A percentile compares a stretch with the other conserved stretches of the same genome.
Conservation (phyloP, 108 stramenopile genomes). For the Nannochloropsis gaditana region DNA sequence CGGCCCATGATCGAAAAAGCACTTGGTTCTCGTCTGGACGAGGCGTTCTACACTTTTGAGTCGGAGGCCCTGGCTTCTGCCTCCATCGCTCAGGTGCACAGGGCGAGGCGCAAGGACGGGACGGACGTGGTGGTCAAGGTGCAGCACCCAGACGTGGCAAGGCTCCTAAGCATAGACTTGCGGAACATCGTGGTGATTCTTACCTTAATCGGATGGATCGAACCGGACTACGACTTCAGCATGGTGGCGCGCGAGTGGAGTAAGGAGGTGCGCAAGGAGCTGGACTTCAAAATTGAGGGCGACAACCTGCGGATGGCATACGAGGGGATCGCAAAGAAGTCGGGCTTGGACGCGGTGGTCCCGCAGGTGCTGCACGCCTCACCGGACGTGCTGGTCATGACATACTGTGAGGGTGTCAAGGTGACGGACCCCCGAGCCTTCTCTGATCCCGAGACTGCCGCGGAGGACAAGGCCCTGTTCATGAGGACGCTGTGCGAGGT, state of each 20-base stretch:
- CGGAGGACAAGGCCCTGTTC: conserved; percentile 27
- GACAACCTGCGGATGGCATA: conserved; percentile 26
- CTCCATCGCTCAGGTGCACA: conserved; percentile 83
- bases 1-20: conserved; percentile 72
- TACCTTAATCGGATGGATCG: conserved; percentile 36
- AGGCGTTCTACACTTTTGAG: conserved; percentile 70
- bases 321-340: conserved; percentile 24
- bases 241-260: conserved; percentile 33
- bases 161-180: conserved; percentile 37
- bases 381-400: conserved; percentile 41
- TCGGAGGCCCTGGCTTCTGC: conserved; percentile 77
- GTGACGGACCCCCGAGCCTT: conserved; percentile 31
- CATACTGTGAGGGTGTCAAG: conserved; percentile 43
- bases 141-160: conserved; percentile 36
- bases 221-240: conserved; percentile 41
- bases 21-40: conserved; percentile 60
- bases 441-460: background rate
- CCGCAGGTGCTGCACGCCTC: background rate
- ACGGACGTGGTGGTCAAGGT: conserved; percentile 73
- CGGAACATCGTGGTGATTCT: conserved; percentile 28
- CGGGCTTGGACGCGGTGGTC: background rate
- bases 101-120: conserved; percentile 69
- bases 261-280: conserved; percentile 32
- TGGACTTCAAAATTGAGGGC: conserved; percentile 39
- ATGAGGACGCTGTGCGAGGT: conserved; percentile 37